These are phyloP conservation scores for Cryptococcus neoformans DNA, from an alignment of 1,284 basidiomycete species.

Conservation along the genomic window DNA sequence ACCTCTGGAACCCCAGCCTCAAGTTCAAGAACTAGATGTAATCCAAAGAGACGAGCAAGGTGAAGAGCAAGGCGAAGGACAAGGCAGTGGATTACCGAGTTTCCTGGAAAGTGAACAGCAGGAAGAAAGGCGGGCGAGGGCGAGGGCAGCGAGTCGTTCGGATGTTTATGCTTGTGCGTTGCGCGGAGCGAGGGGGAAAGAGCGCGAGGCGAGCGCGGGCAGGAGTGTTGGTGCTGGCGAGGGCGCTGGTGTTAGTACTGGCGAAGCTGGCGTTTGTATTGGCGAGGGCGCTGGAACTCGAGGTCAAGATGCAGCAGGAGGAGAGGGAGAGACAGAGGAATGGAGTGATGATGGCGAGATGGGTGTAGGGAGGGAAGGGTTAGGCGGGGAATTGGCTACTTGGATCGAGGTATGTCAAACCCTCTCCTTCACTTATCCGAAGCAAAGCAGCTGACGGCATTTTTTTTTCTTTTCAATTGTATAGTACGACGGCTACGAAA, in stretches of 20 bases:
- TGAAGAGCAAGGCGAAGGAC: neutral
- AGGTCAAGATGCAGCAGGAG: neutral
- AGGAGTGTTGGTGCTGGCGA: neutral
- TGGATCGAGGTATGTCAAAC: slow-evolving; percentile 41
- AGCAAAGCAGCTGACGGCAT: neutral
- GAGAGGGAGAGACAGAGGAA: neutral
- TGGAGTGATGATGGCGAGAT: neutral
- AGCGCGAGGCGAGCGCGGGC: neutral
- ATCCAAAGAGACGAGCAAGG: no score
- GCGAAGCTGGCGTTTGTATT: no score
- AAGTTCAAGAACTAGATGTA: no score
- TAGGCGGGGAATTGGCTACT: slow-evolving; percentile 37
- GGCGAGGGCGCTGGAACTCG: no score
- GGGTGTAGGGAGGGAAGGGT: slow-evolving; percentile 21
- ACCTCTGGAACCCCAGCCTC: no score
- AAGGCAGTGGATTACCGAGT: slow-evolving; percentile 25
- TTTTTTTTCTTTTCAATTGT: neutral
- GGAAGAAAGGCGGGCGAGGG: slow-evolving; percentile 2
- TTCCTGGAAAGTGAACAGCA: slow-evolving; percentile 42
- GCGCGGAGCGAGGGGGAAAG: no score
- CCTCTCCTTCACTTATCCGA: neutral
- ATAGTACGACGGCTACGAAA: slow-evolving; percentile 51
- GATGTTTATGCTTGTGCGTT: no score
- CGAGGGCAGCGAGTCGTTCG: no score
- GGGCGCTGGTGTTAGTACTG: no score